Evolutionary conservation across 2,329 filamentous ascomycete genomes (phyloP), one percentile per base, ranked within the genome.

Genomic region (Arthrobotrys entomopaga): DNA sequence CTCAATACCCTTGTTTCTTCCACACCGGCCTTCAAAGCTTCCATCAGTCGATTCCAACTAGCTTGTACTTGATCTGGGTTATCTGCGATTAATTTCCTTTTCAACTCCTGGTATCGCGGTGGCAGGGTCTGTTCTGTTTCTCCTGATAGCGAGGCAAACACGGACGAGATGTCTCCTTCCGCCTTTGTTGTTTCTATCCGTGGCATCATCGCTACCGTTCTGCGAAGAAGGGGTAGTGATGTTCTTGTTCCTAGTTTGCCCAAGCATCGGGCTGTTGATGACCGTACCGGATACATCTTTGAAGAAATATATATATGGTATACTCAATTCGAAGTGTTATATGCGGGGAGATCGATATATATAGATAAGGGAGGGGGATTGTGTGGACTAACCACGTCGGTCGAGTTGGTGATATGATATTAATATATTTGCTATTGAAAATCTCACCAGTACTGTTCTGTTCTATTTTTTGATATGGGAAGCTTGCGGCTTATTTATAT

Each of bases 121-220:
- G 87, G 87, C 0, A 90, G 82, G 0, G 85, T 83, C 10, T 81
- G 78, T 3, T 81, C 78, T 6, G 81, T 78, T 1, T 79, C 79
- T 0, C 86, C 86, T 0, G 86, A 87, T 1, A 90, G 81, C 0
- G 87, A 89, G 0, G 85, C 84, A 67, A 90, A 90, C 0, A 87
- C 82, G 59, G 87, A 87, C 0, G 87, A 87, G 38, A 90, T 89
- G 76, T 89, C 85, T 2, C 88, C 88, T 76, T 87, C 86, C 43
- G 85, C 83, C 77, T 87, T 88, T 15, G 63, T 56, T 22, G 42
- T 61, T 20, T 66, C 65, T 8, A 26, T 59, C 7, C 58, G 71
- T 13, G 65, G 53, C 65, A 75, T 70, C 59, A 54, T 54, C 7
- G 58, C 71, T 15, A 69, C n/a, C 13, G 42, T 54, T 48, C 71